Percentiles rank a stretch among this genome's conserved stretches.
Conservation (phyloP, 2,329 filamentous ascomycete species). For the Neonectria hederae region DNA sequence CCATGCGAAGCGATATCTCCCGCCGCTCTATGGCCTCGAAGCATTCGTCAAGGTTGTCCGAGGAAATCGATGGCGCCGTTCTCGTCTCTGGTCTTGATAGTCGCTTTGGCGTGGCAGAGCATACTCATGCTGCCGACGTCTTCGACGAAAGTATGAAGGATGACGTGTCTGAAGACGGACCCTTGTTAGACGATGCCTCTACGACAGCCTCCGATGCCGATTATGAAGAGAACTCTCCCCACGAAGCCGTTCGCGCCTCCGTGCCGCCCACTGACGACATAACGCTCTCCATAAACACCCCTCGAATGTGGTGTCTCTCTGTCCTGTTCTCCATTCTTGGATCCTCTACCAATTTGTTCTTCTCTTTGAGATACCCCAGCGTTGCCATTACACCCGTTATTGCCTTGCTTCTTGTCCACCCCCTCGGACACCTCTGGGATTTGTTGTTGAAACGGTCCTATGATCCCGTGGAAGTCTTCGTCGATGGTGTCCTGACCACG, state of each 20-base stretch:
- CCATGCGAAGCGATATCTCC: conserved; percentile 46
- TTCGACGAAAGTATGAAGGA: conserved; percentile 55
- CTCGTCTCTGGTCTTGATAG: conserved; percentile 64
- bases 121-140: conserved; percentile 56
- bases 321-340: conserved; percentile 82
- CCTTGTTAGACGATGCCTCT: conserved; percentile 49
- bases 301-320: conserved; percentile 87
- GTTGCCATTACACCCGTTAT: conserved; percentile 91
- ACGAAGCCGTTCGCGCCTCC: conserved; percentile 82
- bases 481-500: conserved; percentile 56
- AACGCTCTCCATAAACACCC: conserved; percentile 83
- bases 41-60: conserved; percentile 53
- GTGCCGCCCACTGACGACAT: conserved; percentile 80
- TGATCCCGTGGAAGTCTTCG: conserved; percentile 59
- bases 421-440: conserved; percentile 84
- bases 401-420: conserved; percentile 84
- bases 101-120: conserved; percentile 62
- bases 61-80: conserved; percentile 61
- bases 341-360: conserved; percentile 87
- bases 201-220: conserved; percentile 57
- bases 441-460: conserved; percentile 71
- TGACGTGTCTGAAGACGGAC: conserved; percentile 49
- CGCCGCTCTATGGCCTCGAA: conserved; percentile 45
- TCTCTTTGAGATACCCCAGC: conserved; percentile 89
- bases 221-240: conserved; percentile 75